phyloP scores from a whole-genome alignment of 169 alveolate genomes.

The Eimeria zaria region DNA sequence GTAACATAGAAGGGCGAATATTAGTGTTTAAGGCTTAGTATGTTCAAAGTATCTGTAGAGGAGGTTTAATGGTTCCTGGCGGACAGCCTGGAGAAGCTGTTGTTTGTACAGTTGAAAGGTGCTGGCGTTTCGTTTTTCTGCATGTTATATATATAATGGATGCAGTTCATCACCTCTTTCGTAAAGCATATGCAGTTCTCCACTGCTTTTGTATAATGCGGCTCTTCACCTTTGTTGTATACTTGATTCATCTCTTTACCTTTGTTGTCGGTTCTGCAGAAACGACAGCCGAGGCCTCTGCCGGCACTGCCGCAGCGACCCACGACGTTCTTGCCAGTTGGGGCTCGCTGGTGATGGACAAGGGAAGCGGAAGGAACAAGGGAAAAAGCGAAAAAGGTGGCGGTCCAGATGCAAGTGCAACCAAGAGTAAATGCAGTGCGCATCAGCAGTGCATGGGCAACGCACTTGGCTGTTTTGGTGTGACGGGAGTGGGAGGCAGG shows the following conservation, averaged over 20 bases:
- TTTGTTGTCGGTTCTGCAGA: constrained; percentile 51
- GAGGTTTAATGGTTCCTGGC: neutral
- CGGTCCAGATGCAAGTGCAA: neutral
- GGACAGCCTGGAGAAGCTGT: neutral
- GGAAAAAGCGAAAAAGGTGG: neutral
- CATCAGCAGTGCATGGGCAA: neutral
- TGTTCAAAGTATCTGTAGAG: neutral
- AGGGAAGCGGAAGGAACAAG: neutral
- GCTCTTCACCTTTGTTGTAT: neutral
- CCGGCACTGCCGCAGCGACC: constrained; percentile 86
- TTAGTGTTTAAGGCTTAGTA: neutral
- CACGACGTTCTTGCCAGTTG: constrained; percentile 83
- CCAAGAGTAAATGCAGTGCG: neutral
- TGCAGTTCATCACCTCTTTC: neutral
- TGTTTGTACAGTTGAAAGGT: neutral
- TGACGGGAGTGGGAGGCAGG: neutral
- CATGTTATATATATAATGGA: neutral
- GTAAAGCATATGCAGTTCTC: neutral
- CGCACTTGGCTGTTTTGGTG: neutral
- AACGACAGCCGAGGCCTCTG: constrained; percentile 75
- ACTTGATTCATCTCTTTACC: neutral
- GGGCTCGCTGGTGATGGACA: constrained; percentile 83
- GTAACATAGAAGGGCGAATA: no score
- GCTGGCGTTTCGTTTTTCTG: neutral
- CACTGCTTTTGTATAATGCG: neutral